Percentiles rank a stretch among this genome's conserved stretches.
These are phyloP conservation scores for Eucalyptus polybractea DNA, from an alignment of 345 rosid species.

Conservation along the genomic window DNA sequence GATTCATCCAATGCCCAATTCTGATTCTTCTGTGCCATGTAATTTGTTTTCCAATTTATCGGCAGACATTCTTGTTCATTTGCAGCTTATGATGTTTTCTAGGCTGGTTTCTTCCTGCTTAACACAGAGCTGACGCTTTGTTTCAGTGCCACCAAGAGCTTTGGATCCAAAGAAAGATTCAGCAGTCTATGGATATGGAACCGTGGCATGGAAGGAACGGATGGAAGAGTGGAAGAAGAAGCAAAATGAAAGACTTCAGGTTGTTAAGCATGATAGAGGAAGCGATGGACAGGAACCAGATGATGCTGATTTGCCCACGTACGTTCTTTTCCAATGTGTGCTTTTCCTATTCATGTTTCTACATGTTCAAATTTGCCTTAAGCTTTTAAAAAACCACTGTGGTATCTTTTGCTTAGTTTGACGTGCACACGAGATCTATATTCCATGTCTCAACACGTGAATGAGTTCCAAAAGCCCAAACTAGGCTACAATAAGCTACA, in stretches of 20 bases:
- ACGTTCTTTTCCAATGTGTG: background rate
- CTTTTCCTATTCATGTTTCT: background rate
- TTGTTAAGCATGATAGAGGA: conserved; percentile 50
- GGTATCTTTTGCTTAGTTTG: background rate
- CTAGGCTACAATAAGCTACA: background rate
- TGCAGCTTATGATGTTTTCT: background rate
- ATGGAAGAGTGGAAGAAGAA: conserved; percentile 88
- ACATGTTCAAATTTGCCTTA: background rate
- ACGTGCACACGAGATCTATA: background rate
- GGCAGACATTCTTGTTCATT: background rate
- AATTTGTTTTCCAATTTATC: conserved; percentile 1
- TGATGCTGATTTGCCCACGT: conserved; percentile 74
- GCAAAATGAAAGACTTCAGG: conserved; percentile 54
- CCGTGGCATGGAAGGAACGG: conserved; percentile 85
- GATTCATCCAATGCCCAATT: conserved; percentile 35
- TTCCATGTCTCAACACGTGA: background rate
- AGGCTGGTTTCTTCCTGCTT: background rate
- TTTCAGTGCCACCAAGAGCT: conserved; percentile 65
- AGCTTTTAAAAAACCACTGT: background rate
- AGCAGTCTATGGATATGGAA: conserved; percentile 85
- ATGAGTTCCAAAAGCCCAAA: background rate
- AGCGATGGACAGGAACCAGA: conserved; percentile 27
- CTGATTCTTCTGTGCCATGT: conserved; percentile 49
- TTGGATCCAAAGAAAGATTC: conserved; percentile 84
- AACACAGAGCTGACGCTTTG: background rate